Conservation (phyloP, 2,329 filamentous ascomycete genomes). For the Cryphonectria naterciae region DNA sequence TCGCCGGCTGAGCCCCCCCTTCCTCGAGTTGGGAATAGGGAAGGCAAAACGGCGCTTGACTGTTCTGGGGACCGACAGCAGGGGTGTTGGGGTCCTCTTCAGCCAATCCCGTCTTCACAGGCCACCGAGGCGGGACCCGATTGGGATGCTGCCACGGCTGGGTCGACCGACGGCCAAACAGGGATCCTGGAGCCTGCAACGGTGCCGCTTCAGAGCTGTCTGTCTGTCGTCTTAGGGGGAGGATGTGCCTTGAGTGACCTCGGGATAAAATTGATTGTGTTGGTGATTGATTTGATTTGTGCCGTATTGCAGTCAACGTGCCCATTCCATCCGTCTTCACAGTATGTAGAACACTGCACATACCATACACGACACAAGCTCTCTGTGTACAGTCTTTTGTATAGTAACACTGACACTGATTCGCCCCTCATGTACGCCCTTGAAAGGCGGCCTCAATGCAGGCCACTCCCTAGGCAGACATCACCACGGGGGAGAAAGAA, state of each 20-base stretch:
- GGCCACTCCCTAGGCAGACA: not conserved
- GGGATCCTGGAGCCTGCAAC: not conserved
- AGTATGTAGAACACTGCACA: no score
- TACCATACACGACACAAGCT: not conserved
- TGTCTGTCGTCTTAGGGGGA: not conserved
- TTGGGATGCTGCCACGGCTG: constrained; percentile 8
- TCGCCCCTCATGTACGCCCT: not conserved
- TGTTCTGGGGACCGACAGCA: constrained; percentile 24
- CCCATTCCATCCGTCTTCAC: not conserved
- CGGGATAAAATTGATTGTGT: not conserved
- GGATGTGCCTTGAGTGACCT: not conserved
- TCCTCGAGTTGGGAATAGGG: constrained; percentile 1
- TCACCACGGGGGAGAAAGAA: not conserved
- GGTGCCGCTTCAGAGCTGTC: not conserved
- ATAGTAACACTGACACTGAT: not conserved
- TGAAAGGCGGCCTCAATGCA: not conserved
- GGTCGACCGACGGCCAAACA: constrained; percentile 4
- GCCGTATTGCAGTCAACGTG: not conserved
- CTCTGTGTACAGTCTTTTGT: not conserved
- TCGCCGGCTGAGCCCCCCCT: constrained; percentile 20
- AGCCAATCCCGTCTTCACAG: constrained; percentile 23
- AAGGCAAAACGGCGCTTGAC: constrained; percentile 15
- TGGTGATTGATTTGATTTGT: not conserved
- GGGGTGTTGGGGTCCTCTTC: not conserved
- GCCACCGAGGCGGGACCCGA: constrained; percentile 21